phyloP scores from a whole-genome alignment of 2,329 filamentous ascomycete species.

The Colletotrichum liriopes region DNA sequence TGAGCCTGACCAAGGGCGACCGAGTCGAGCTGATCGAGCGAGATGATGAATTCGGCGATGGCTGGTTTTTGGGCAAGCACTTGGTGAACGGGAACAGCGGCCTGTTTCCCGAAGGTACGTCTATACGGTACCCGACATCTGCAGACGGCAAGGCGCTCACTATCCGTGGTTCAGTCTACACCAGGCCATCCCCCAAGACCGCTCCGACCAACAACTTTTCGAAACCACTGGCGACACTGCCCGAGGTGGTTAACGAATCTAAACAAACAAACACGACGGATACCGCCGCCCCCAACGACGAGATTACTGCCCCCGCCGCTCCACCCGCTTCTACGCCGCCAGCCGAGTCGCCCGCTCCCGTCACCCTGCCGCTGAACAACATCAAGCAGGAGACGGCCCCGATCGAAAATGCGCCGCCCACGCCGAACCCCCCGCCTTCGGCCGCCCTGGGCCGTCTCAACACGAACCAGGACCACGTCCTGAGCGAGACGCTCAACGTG shows the following conservation, averaged over 20 bases:
- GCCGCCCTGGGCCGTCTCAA: constrained; percentile 55
- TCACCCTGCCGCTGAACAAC: constrained; percentile 60
- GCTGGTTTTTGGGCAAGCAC: constrained; percentile 87
- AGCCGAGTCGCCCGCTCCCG: constrained; percentile 52
- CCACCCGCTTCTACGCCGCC: constrained; percentile 45
- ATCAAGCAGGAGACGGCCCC: constrained; percentile 53
- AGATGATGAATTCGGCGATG: constrained; percentile 91
- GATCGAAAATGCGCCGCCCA: constrained; percentile 55
- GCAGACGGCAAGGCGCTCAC: constrained; percentile 24
- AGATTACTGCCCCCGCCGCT: constrained; percentile 21
- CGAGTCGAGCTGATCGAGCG: constrained; percentile 87
- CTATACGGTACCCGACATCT: constrained; percentile 42
- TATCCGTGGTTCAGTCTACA: constrained; percentile 69
- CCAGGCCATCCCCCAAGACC: constrained; percentile 69
- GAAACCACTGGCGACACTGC: constrained; percentile 51
- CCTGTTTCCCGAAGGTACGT: constrained; percentile 86
- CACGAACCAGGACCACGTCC: constrained; percentile 77
- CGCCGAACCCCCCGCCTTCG: constrained; percentile 44
- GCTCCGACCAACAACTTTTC: constrained; percentile 49
- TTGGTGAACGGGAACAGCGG: constrained; percentile 81
- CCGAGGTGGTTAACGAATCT: constrained; percentile 51
- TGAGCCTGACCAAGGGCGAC: constrained; percentile 88
- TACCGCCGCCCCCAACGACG: constrained; percentile 7
- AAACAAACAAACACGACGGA: constrained; percentile 37
- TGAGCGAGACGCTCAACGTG: constrained; percentile 95